These are phyloP conservation scores for Phialophora macrospora DNA, from an alignment of 2,329 filamentous ascomycete genomes.

Conservation along the genomic window DNA sequence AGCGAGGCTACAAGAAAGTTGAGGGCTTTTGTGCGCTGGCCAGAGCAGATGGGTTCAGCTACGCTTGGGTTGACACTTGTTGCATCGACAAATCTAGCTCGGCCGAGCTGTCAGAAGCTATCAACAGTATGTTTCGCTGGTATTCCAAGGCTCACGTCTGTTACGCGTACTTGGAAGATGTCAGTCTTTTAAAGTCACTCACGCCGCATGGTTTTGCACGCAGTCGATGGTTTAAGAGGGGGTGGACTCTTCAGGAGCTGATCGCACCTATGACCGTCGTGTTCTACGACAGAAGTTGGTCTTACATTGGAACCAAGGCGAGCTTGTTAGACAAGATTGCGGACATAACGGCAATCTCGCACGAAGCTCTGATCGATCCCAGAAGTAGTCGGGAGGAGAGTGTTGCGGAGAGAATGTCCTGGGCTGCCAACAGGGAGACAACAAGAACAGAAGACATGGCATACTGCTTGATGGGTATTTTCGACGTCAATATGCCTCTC, in stretches of 20 bases:
- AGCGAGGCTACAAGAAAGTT: neutral
- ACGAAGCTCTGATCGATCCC: neutral
- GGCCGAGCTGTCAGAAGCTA: constrained; percentile 36
- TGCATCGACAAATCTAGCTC: constrained; percentile 39
- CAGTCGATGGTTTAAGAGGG: neutral
- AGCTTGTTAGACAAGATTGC: neutral
- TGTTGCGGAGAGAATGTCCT: constrained; percentile 43
- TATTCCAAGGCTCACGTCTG: constrained; percentile 34
- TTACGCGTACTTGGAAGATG: constrained; percentile 30
- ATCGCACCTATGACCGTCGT: neutral
- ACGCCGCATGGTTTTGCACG: neutral
- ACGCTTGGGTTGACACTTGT: constrained; percentile 40
- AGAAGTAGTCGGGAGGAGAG: neutral
- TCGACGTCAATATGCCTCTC: constrained; percentile 52
- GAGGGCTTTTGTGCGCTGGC: constrained; percentile 6
- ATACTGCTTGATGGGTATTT: constrained; percentile 54
- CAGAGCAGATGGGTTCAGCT: constrained; percentile 18
- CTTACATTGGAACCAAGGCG: neutral
- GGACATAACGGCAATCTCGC: neutral
- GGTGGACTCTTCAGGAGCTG: neutral
- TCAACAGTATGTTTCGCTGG: constrained; percentile 22
- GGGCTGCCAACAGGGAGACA: constrained; percentile 46
- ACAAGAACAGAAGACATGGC: constrained; percentile 49
- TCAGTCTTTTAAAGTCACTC: neutral
- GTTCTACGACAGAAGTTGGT: neutral